Percentiles rank a stretch among this genome's conserved stretches.
Evolutionary conservation across 2,329 filamentous ascomycete genomes (phyloP).

Genomic region (Apiospora marii): DNA sequence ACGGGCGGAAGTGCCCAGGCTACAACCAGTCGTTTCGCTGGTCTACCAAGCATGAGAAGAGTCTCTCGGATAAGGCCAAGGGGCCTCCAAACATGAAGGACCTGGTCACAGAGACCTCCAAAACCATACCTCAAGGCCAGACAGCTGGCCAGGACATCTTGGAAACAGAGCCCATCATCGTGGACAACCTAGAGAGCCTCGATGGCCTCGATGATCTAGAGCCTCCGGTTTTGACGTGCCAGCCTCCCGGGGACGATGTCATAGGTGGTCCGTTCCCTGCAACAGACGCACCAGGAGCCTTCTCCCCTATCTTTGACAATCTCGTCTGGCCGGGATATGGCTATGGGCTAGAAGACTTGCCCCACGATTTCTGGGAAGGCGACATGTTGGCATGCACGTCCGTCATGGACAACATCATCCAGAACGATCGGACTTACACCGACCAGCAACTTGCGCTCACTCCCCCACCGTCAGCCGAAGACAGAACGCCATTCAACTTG

Average conservation of each 20-base stretch:
- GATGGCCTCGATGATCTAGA: slow-evolving; percentile 4
- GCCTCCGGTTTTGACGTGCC: neutral
- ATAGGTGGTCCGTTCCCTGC: neutral
- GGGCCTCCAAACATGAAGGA: slow-evolving; percentile 28
- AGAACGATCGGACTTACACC: slow-evolving; percentile 6
- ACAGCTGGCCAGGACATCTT: neutral
- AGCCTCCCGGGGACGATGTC: neutral
- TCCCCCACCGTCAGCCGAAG: slow-evolving; percentile 8
- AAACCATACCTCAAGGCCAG: slow-evolving; percentile 13
- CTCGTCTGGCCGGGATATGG: slow-evolving; percentile 28
- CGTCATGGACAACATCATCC: neutral
- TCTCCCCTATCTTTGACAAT: slow-evolving; percentile 27
- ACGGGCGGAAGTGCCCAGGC: slow-evolving; percentile 41
- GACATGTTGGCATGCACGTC: slow-evolving; percentile 11
- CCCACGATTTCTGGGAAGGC: slow-evolving; percentile 29
- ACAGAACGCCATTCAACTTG: slow-evolving; percentile 12
- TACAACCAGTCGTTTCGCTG: slow-evolving; percentile 47
- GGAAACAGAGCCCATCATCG: slow-evolving; percentile 5
- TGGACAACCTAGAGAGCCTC: neutral
- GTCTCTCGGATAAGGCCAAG: slow-evolving; percentile 23
- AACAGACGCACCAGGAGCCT: neutral
- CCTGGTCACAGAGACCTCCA: slow-evolving; percentile 27
- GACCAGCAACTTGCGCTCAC: slow-evolving; percentile 20
- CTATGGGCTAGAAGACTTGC: slow-evolving; percentile 29
- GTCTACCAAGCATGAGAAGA: slow-evolving; percentile 51